Percentiles rank a stretch among this genome's conserved stretches.
Conservation (phyloP, 164 flowering plant species). For the Magnolia sinica region DNA sequence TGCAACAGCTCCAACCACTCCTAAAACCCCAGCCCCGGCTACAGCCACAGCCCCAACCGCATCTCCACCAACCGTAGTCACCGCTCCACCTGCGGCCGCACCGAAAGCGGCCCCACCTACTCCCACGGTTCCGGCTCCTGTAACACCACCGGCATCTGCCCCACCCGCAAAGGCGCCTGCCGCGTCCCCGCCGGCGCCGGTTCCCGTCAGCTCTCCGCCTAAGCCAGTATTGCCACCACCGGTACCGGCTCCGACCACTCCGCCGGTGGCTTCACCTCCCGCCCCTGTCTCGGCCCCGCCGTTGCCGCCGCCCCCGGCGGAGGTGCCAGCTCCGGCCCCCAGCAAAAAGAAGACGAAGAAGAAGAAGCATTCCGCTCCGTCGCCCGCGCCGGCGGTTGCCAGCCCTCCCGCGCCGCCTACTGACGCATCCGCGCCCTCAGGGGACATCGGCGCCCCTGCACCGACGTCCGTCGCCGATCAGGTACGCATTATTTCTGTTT, state of each 20-base stretch:
- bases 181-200: slow-evolving; percentile 24
- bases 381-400: slow-evolving; percentile 15
- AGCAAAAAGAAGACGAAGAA: slow-evolving; percentile 23
- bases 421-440: slow-evolving; percentile 33
- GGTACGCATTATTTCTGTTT: slow-evolving; percentile 20
- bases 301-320: slow-evolving; percentile 4
- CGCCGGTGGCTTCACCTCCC: slow-evolving; percentile 24
- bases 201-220: slow-evolving; percentile 25
- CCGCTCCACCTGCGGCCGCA: slow-evolving; percentile 2
- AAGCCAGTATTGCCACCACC: slow-evolving; percentile 26
- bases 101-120: slow-evolving; percentile 5
- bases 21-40: background rate
- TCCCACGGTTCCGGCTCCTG: slow-evolving; percentile 4
- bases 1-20: background rate
- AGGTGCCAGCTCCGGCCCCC: slow-evolving; percentile 40
- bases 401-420: slow-evolving; percentile 42
- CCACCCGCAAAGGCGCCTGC: slow-evolving; percentile 25
- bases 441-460: slow-evolving; percentile 21
- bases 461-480: slow-evolving; percentile 25
- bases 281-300: slow-evolving; percentile 21
- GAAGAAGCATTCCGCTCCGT: slow-evolving; percentile 26
- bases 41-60: background rate
- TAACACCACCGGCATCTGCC: slow-evolving; percentile 3
- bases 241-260: slow-evolving; percentile 20
- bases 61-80: background rate